A percentile compares a stretch with the other conserved stretches of the same genome.
These are phyloP conservation scores for Candida khao-thaluensis DNA, from an alignment of 805 yeast genomes.

Conservation along the genomic window DNA sequence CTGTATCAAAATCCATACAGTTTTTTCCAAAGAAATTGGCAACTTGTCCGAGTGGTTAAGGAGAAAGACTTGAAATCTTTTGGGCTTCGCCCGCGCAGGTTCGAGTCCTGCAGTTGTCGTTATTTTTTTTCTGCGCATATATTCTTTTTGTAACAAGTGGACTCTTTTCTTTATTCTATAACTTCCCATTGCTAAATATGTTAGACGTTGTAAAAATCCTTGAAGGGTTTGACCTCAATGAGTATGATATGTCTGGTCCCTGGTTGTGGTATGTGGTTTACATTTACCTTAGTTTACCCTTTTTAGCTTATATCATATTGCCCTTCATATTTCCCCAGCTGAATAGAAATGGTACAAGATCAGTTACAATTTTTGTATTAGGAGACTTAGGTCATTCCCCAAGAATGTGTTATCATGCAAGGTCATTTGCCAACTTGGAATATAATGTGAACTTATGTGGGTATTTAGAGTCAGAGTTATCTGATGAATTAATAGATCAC, in stretches of 20 bases:
- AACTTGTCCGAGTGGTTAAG: conserved; percentile 12
- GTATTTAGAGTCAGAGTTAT: conserved; percentile 59
- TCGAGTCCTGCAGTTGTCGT: conserved; percentile 13
- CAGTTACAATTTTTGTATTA: conserved; percentile 75
- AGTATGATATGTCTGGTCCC: conserved; percentile 22
- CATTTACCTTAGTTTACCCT: conserved; percentile 47
- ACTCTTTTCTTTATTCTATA: no score
- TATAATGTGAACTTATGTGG: conserved; percentile 85
- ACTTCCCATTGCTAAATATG: no score
- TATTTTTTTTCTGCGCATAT: conserved; percentile 1
- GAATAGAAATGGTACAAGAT: conserved; percentile 19
- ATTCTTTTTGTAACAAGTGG: not conserved
- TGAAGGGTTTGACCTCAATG: not conserved
- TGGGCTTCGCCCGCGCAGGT: conserved; percentile 13
- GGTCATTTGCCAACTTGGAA: conserved; percentile 66
- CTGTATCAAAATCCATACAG: not conserved
- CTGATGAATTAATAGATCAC: conserved; percentile 50
- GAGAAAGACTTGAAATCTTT: conserved; percentile 12
- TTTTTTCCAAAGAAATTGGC: conserved; percentile 1
- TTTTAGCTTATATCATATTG: conserved; percentile 18
- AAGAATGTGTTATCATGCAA: conserved; percentile 87
- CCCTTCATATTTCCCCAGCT: conserved; percentile 6
- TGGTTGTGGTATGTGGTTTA: conserved; percentile 48
- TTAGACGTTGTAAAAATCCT: not conserved
- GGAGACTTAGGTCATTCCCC: conserved; percentile 97